Base-by-base conservation (phyloP, 2,329 filamentous ascomycete genomes). In the Colletotrichum cordylinicola region DNA sequence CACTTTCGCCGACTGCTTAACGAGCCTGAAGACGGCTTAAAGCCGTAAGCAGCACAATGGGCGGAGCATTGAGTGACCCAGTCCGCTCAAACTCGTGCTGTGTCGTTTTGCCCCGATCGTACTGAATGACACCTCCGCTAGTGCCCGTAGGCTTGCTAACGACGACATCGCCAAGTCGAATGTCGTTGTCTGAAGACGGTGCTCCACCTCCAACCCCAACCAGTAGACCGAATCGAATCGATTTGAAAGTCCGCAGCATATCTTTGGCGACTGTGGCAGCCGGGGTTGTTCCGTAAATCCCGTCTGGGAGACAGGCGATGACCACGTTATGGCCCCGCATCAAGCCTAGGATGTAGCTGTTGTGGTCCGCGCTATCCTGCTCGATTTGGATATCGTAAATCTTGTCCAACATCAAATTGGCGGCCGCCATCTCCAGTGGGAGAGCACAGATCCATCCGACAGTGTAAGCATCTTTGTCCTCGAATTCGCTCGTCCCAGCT, bases 301-400 rank as follows among this genome's bases (percentile, higher is more conserved):
- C 82, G 8, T 78, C 70, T 0, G 83, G 81, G 4, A 84, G 61
- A 2, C 68, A 77, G 8, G 80, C 78, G 13, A 87, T 82, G 27
- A 84, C 84, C 13, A 86, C 77, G 35, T 86, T 83, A 70, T 86
- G 84, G 8, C 65, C 39, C 12, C 68, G 70, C 13, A 80, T 76
- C 4, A 58, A n/a, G 33, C 80, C 81, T 55, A 81, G 74, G 1
- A 65, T 76, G 66, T 82, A 82, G 35, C 48, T 67, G 31, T 81
- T 81, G 62, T 18, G 65, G n/a, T 81, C 80, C 79, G 8, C 70
- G 24, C 2, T 13, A 16, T 43, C 56, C 33, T 55, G 71, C 1
- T 61, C 10, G 35, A 58, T 0, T 24, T n/a, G 39, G 0, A 79
- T 58, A n/a, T 75, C 48, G 65, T 84, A 78, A 35, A 77, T 55